Base-by-base conservation (phyloP, 495 filamentous ascomycete genomes). In the Corynascus novoguineensis region DNA sequence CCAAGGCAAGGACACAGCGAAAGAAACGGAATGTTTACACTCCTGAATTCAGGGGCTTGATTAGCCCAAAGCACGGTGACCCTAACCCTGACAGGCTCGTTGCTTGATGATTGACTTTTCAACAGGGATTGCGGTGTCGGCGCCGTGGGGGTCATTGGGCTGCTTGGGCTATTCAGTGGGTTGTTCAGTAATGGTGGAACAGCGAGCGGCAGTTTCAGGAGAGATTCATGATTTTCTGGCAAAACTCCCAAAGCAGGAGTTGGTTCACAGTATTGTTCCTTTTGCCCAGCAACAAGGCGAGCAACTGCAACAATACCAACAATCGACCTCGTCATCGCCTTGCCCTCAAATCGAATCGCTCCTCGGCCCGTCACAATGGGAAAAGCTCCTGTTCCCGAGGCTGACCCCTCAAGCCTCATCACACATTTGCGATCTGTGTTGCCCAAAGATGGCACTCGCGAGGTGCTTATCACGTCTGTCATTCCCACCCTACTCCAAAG, bases 401-500 rank as follows among this genome's bases (percentile, higher is more conserved):
- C 17, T 5, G 37, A 9, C 19, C 24, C 38, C 17, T 41, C 40
- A 9, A 0, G 10, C 8, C 40, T 44, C 40, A 44, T 44, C 5
- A 7, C 28, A 2, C 55, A 61, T 34, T 49, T 66, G 15, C 45
- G 55, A n/a, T 53, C 61, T 2, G 27, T 60, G 38, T 19, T 60
- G 14, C 58, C 58, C 10, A n/a, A 28, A 14, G 29, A 50, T 15
- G 34, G 19, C 24, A 38, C 50, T 47, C 54, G 59, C 10, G 51
- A 41, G 0, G 32, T 48, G 6, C 68, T 72, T 28, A 46, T 54
- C 47, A 50, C 38, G 6, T 68, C 68, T 1, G 68, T 78, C n/a
- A 62, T 79, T 38, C 76, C 75, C 1, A 60, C 60, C 2, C 68
- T 79, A 4, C 66, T 79, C 40, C 29, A 59, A 17, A 57, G 63